Evolutionary conservation across 75 land plant species (phyloP), one percentile per base, ranked within the genome.

Genomic region (Cryptomeria japonica): DNA sequence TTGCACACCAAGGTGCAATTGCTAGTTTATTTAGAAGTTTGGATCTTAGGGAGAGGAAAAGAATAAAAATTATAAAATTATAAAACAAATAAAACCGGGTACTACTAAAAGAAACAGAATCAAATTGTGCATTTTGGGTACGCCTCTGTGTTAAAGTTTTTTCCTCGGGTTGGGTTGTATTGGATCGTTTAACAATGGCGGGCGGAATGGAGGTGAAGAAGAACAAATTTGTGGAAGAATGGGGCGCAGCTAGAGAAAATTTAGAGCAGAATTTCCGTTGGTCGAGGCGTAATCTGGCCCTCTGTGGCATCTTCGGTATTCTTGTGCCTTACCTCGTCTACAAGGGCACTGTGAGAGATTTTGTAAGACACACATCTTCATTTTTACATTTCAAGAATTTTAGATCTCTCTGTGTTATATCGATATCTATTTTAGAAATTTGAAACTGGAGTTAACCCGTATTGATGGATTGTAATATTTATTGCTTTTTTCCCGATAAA

Each of bases 201-300:
- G 99, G 99, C 84, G 99, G 99, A 64, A 94, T 97, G 99, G 96
- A 92, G 53, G 94, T 93, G 85, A 89, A 96, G 87, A 97, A 94
- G 94, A 97, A 97, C 93, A 90, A 86, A 80, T 96, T 86, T 85
- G 91, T 97, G 14, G 99, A 97, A 88, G 95, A 97, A 0, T 97
- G 99, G 99, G 90, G 89, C 73, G 31, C 94, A 1, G 91, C 88
- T 11, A 89, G 99, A 82, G 99, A 97, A 89, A 95, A 96, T 88
- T 94, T 97, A 51, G 96, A 97, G 94, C 89, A 88, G 88, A 91
- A 93, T 53, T 97, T 97, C 93, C 95, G 96, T 7, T 97, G 97
- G 95, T 93, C 89, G 79, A 94, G 96, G 76, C 93, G 94, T 47
- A 97, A 93, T 79, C 79, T 95, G 18, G 92, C 94, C 38, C 47